Conservation (phyloP, 1,139 yeast species). For the Arxiozyma bovina region DNA sequence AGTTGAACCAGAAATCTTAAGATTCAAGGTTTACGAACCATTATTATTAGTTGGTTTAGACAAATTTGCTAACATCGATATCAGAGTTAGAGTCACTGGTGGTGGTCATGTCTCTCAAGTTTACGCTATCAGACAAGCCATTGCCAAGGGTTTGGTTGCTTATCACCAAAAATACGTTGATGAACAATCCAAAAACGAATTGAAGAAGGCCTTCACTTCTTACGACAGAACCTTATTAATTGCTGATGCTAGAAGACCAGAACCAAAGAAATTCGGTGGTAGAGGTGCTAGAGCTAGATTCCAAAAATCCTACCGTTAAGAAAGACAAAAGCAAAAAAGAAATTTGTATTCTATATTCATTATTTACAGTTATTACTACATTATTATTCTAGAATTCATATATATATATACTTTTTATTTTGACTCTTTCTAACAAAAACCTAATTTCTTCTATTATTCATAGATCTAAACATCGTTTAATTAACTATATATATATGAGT, state of each 20-base stretch:
- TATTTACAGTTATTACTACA: background rate
- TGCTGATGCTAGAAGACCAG: slow-evolving; percentile 99
- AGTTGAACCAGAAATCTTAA: slow-evolving; percentile 97
- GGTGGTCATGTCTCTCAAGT: slow-evolving; percentile 99
- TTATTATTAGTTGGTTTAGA: slow-evolving; percentile 96
- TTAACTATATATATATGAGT: slow-evolving; percentile 9
- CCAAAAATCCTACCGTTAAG: slow-evolving; percentile 99
- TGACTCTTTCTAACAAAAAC: background rate
- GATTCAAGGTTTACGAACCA: slow-evolving; percentile 99
- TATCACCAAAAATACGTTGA: slow-evolving; percentile 99
- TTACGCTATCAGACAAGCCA: slow-evolving; percentile 99
- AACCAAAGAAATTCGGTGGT: slow-evolving; percentile 99
- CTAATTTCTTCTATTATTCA: background rate
- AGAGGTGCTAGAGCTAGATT: slow-evolving; percentile 99
- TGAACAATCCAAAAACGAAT: slow-evolving; percentile 98
- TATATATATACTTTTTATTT: background rate
- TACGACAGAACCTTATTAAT: slow-evolving; percentile 99
- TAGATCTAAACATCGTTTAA: slow-evolving; percentile 10
- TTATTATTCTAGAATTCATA: background rate
- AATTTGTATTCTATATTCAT: background rate
- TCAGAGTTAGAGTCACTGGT: slow-evolving; percentile 98
- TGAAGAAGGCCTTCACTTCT: slow-evolving; percentile 93
- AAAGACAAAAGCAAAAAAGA: background rate
- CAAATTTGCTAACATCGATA: slow-evolving; percentile 96
- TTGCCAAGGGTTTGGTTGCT: slow-evolving; percentile 98